Base-by-base conservation (phyloP, 495 filamentous ascomycete species). In the Penicillium crystallinum region DNA sequence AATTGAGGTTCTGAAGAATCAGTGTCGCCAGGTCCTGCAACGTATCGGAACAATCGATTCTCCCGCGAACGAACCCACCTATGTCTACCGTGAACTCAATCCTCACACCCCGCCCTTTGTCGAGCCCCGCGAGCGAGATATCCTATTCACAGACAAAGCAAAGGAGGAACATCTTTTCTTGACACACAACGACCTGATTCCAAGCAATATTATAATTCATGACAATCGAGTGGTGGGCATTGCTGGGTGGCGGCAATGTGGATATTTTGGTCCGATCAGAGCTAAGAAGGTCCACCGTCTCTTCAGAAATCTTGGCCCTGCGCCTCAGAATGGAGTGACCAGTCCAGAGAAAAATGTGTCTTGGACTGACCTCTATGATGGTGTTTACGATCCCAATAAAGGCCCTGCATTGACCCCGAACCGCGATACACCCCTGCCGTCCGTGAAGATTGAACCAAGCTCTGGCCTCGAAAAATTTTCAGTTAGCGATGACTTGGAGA, bases 231-330 rank as follows among this genome's bases (percentile, higher is more conserved):
- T 76, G 14, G 69, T 76, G 40, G 72, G 70, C 30, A 50, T 74
- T n/a, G 49, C 56, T 30, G 69, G 68, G 15, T 76, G 72, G 72
- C 64, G 72, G 54, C 60, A 73, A 45, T 64, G 69, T 39, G 72
- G 72, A 23, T 74, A 65, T 48, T 76, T 76, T 59, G 72, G 72
- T n/a, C 57, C 65, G 18, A 56, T 58, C 31, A 58, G 68, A 30
- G 67, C 70, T 15, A 52, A 57, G 17, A 63, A 61, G 38, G 46
- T 73, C 25, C 72, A 76, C 48, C 65, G 49, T 45, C 50, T 58
- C 38, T 62, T 68, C 25, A 66, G 68, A 46, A 46, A 68, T 40
- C 62, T 59, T 6, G 61, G 55, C 10, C 43, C 42, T 6, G 25
- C 48, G 10, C 45, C 56, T 19, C 50, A 49, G 6, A 58, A 38